Evolutionary conservation across 495 filamentous ascomycete genomes (phyloP), one percentile per base, ranked within the genome.

Genomic region (Hypoxylon cercidicola): DNA sequence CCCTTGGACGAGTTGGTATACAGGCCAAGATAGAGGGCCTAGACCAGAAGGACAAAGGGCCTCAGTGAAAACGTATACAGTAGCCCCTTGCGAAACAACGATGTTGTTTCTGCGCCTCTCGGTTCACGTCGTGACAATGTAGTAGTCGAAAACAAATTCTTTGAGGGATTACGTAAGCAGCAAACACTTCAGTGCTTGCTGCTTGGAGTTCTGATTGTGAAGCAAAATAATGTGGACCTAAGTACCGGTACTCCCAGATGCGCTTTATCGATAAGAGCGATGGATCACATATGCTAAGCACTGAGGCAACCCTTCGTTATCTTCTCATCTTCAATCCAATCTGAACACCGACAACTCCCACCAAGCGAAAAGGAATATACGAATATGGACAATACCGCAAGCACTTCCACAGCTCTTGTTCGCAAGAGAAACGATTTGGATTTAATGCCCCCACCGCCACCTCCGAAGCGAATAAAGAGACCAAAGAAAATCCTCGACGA

Each of bases 361-460:
- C 23, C 10, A 32, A 25, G 0, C 53, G 47, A 25, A 1, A 21
- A 35, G 9, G 13, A 43, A 40, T 11, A 23, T 0, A 16, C 8
- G 8, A 43, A 28, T 15, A 82, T 82, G 79, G 77, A 73, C 39
- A 43, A 63, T 12, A 46, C 64, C 19, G 23, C 49, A 18, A 44
- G 58, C 0, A 50, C 60, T 0, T 74, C 77, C 0, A 75, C 54
- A 9, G 84, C 87, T 16, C 83, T 94, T 39, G 75, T 83, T 3
- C 89, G 89, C 70, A 89, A 90, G 62, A 79, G 87, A 39, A 73
- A 77, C 19, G 89, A 93, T 62, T 81, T 80, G 20, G 84, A 89
- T 66, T 81, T 98, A 45, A 98, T 98, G 96, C 89, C 92, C 0
- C 93, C 93, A 9, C 93, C 93, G 2, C 93, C 94, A 4, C 88